Percentiles rank a stretch among this genome's conserved stretches.
Conservation (phyloP, 116 monocot genomes). For the Dioscorea cayenensis region DNA sequence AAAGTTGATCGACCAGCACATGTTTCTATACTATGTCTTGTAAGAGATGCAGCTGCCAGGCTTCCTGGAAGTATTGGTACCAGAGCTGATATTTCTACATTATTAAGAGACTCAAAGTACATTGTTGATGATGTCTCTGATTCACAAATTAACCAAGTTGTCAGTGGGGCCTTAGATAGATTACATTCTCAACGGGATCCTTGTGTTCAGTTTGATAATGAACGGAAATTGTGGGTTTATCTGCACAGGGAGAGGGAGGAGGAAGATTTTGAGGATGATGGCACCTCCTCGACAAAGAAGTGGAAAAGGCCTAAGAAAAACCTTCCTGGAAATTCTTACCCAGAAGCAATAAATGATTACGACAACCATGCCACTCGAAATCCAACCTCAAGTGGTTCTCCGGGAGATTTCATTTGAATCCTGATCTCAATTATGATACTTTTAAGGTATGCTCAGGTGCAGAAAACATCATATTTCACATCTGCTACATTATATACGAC, state of each 20-base stretch:
- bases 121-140: slow-evolving; percentile 81
- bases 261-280: slow-evolving; percentile 99
- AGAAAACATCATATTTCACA: too few species aligned
- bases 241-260: slow-evolving; percentile 86
- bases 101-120: slow-evolving; percentile 87
- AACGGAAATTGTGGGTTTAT: slow-evolving; percentile 96
- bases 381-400: slow-evolving; percentile 17
- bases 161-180: slow-evolving; percentile 91
- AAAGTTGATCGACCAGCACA: slow-evolving; percentile 82
- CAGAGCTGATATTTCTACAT: slow-evolving; percentile 85
- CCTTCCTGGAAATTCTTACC: slow-evolving; percentile 30
- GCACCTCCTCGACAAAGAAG: slow-evolving; percentile 93
- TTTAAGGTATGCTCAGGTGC: too few species aligned
- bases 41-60: slow-evolving; percentile 87
- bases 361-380: slow-evolving; percentile 18
- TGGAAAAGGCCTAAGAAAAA: slow-evolving; percentile 91
- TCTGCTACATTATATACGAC: too few species aligned
- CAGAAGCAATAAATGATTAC: slow-evolving; percentile 29
- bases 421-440: slow-evolving; percentile 38
- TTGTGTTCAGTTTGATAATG: slow-evolving; percentile 83
- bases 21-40: slow-evolving; percentile 92
- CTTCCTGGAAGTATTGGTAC: slow-evolving; percentile 92
- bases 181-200: slow-evolving; percentile 97
- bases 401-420: slow-evolving; percentile 32
- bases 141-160: slow-evolving; percentile 74